Conservation (phyloP, 768 basidiomycete species). For the Serendipita sp. region DNA sequence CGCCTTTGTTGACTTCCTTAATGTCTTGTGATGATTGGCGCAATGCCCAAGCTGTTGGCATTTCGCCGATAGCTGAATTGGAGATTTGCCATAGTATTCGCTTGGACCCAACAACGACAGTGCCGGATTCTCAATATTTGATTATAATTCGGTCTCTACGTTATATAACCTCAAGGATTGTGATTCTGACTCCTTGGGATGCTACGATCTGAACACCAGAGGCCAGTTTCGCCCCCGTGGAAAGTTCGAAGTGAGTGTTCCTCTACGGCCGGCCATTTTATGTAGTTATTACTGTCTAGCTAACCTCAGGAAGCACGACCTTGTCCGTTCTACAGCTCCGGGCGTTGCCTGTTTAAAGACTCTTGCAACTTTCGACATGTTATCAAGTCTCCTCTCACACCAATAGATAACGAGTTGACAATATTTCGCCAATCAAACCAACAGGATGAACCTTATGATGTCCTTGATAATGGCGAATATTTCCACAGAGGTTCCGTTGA, state of each 20-base stretch:
- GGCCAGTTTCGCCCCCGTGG: conserved; percentile 4
- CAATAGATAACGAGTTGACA: neutral
- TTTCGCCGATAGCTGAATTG: neutral
- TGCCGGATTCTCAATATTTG: too few relatives aligned
- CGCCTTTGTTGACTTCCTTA: neutral
- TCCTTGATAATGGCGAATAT: neutral
- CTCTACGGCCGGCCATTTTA: neutral
- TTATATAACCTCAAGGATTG: neutral
- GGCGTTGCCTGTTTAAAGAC: conserved; percentile 4
- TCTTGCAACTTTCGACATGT: conserved; percentile 10
- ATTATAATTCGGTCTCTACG: neutral
- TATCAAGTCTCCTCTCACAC: conserved; percentile 5
- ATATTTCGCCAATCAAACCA: neutral
- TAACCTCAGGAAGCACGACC: neutral
- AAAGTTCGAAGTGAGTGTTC: neutral
- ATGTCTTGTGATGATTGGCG: neutral
- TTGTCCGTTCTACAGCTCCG: conserved; percentile 5
- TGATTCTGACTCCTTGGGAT: neutral
- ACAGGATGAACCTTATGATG: neutral
- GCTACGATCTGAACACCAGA: neutral
- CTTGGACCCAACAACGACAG: neutral
- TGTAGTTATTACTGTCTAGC: too few relatives aligned
- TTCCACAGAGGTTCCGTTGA: neutral
- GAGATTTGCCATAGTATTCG: neutral
- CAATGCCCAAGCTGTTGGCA: neutral